These are phyloP conservation scores for Planoprotostelium fungivorum DNA, from an alignment of 78 protist genomes.

Conservation along the genomic window DNA sequence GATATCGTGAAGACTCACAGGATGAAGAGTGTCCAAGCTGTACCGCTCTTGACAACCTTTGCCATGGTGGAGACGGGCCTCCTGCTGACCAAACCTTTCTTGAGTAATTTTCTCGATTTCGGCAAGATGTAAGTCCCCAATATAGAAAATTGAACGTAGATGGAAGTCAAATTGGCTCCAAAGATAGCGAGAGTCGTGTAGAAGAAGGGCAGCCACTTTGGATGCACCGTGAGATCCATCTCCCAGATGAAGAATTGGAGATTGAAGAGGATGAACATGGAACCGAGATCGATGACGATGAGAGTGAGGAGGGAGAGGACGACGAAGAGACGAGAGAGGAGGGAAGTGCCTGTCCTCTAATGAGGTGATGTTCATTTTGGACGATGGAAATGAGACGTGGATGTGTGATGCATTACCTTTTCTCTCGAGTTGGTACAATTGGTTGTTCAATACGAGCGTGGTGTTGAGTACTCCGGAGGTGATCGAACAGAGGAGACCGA, in stretches of 20 bases:
- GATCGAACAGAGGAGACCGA: background rate
- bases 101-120: background rate
- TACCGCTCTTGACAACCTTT: background rate
- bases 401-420: too few species aligned
- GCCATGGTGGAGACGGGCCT: background rate
- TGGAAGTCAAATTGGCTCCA: background rate
- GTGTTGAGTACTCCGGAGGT: background rate
- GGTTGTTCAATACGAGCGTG: background rate
- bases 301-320: background rate
- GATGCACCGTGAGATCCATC: background rate
- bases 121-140: background rate
- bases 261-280: background rate
- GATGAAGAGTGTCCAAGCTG: background rate
- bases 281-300: background rate
- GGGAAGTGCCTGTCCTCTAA: background rate
- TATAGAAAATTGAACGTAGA: background rate
- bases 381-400: background rate
- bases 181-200: background rate
- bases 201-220: background rate
- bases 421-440: background rate
- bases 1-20: too few species aligned
- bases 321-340: background rate
- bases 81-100: background rate
- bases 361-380: too few species aligned
- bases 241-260: background rate